Percentiles rank a stretch among this genome's conserved stretches.
Conservation (phyloP, 768 basidiomycete species). For the Lenzites betulinus region DNA sequence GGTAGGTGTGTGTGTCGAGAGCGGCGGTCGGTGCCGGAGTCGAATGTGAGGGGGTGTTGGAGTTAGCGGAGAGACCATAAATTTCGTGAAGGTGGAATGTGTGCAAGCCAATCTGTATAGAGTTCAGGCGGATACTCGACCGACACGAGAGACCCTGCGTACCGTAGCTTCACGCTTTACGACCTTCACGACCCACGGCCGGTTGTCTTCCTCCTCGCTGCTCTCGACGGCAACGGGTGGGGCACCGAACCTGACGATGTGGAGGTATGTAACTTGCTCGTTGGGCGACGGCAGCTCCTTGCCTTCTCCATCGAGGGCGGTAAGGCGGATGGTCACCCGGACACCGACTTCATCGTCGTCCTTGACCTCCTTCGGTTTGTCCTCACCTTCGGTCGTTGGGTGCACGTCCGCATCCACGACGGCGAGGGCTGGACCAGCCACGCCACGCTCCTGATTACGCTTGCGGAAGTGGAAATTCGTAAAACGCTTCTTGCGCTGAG, state of each 20-base stretch:
- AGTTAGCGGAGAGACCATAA: constrained; percentile 69
- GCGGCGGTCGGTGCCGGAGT: constrained; percentile 39
- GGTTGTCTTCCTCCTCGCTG: constrained; percentile 44
- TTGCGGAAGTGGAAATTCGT: constrained; percentile 69
- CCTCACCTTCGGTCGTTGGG: constrained; percentile 33
- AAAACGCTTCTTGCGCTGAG: constrained; percentile 49
- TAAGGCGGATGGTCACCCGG: constrained; percentile 75
- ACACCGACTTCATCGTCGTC: constrained; percentile 65
- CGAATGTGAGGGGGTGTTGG: constrained; percentile 36
- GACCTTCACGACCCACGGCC: constrained; percentile 91
- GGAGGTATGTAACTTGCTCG: constrained; percentile 87
- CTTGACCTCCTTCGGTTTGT: constrained; percentile 43
- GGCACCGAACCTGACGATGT: constrained; percentile 72
- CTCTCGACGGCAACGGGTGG: constrained; percentile 29
- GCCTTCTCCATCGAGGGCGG: constrained; percentile 78
- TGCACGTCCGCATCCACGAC: constrained; percentile 69
- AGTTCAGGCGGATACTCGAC: background rate
- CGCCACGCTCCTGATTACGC: constrained; percentile 48
- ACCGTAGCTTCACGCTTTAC: constrained; percentile 89
- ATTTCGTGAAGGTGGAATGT: constrained; percentile 97
- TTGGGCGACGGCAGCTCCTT: constrained; percentile 68
- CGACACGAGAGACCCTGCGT: constrained; percentile 19
- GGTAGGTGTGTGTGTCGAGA: constrained; percentile 47
- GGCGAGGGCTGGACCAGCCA: constrained; percentile 77
- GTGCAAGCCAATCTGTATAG: constrained; percentile 77